These are phyloP conservation scores for Gamarada debralockiae DNA, from an alignment of 495 filamentous ascomycete genomes.

Conservation along the genomic window DNA sequence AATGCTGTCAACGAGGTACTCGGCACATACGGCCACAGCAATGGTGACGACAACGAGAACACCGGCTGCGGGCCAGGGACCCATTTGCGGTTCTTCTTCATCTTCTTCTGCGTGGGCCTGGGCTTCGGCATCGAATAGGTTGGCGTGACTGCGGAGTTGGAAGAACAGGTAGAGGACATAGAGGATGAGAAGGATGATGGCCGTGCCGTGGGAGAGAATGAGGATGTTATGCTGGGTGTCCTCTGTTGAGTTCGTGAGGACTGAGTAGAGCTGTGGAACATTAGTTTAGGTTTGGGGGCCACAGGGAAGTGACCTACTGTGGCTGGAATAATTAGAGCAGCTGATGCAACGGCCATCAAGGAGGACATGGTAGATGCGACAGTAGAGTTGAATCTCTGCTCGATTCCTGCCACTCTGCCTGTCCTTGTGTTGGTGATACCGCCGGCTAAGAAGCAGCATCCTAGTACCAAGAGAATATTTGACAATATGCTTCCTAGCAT, in stretches of 20 bases:
- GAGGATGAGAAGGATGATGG: slow-evolving; percentile 82
- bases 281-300: slow-evolving; percentile 20
- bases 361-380: slow-evolving; percentile 96
- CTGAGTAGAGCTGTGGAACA: slow-evolving; percentile 17
- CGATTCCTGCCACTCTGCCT: slow-evolving; percentile 36
- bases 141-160: slow-evolving; percentile 77
- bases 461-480: slow-evolving; percentile 90
- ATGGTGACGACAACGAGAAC: slow-evolving; percentile 76
- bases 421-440: slow-evolving; percentile 58
- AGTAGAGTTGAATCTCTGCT: slow-evolving; percentile 79
- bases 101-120: slow-evolving; percentile 31
- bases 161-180: slow-evolving; percentile 92
- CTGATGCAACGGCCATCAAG: slow-evolving; percentile 86
- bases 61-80: slow-evolving; percentile 65
- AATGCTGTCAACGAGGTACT: slow-evolving; percentile 91
- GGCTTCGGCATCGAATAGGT: slow-evolving; percentile 70
- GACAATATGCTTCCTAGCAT: slow-evolving; percentile 98
- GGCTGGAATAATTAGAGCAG: slow-evolving; percentile 92
- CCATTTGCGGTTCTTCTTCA: slow-evolving; percentile 54
- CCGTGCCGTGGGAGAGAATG: slow-evolving; percentile 81
- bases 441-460: slow-evolving; percentile 93
- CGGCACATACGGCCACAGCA: slow-evolving; percentile 85
- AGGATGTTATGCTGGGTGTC: slow-evolving; percentile 64
- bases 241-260: slow-evolving; percentile 16
- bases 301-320: slow-evolving; percentile 57